Base-by-base conservation (phyloP, 2,329 filamentous ascomycete species). In the Diaporthe sp. region DNA sequence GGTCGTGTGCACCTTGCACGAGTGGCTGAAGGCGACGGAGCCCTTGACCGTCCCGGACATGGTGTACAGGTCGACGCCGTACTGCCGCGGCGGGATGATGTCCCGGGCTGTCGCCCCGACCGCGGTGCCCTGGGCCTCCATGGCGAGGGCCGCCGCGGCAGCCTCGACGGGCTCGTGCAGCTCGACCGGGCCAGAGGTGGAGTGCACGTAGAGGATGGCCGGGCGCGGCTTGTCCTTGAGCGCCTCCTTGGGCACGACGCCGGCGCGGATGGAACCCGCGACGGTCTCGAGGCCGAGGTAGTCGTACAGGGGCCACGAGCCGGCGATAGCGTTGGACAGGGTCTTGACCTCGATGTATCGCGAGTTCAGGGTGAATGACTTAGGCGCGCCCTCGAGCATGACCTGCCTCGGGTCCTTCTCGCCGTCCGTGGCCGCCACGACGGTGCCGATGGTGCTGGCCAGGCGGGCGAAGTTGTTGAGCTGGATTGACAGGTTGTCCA, bases 281-380 rank as follows among this genome's bases (percentile, higher is more conserved):
- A 82, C 82, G 10, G 86, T 85, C 25, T 81, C 78, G n/a, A 90
- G 80, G 25, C 75, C 81, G 17, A 91, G 84, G 42, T 85, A 80
- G 78, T 90, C 87, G 79, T 86, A 88, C 1, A 91, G 82, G 0
- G 89, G 87, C 83, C 87, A 90, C 80, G 84, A 85, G 42, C 89
- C 89, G 19, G 76, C 75, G 76, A 91, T 85, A 19, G 80, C 68
- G 10, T 87, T 87, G 1, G 87, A 84, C 3, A 85, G 83, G 25
- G 88, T 87, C 37, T 80, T 77, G 19, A 88, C 82, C 39, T 82
- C 79, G 73, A 88, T 85, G 68, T 83, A 78, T 44, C 87, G 84
- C 0, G 86, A 86, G 73, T 85, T 80, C 61, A 91, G 81, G 9
- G 78, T 77, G 80, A 87, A 89, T 1, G 84, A 81, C 12, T 79